A percentile compares a stretch with the other conserved stretches of the same genome.
These are phyloP conservation scores for Alternaria gaisen DNA, from an alignment of 2,329 filamentous ascomycete genomes.

Conservation along the genomic window DNA sequence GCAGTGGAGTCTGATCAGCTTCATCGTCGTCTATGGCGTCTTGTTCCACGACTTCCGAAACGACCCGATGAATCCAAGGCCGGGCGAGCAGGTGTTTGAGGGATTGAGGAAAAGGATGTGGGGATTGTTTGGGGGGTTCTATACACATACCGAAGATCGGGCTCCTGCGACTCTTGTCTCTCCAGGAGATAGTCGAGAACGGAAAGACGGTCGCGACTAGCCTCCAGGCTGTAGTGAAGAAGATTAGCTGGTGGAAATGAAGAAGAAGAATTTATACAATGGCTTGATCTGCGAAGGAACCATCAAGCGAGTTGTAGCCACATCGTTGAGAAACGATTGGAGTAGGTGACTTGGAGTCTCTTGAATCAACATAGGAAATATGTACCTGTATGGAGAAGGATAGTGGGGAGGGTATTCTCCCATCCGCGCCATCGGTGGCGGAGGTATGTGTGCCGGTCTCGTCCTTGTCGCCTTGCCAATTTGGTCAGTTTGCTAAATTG, in stretches of 20 bases:
- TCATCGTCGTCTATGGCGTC: slow-evolving; percentile 64
- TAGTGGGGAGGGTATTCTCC: background rate
- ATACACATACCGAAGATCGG: slow-evolving; percentile 38
- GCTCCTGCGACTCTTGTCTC: slow-evolving; percentile 5
- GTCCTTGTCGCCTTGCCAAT: background rate
- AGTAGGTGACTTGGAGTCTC: background rate
- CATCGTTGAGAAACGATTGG: background rate
- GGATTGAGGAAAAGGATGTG: slow-evolving; percentile 39
- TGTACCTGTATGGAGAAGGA: background rate
- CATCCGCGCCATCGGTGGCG: background rate
- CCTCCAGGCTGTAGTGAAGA: background rate
- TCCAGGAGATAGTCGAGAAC: slow-evolving; percentile 6
- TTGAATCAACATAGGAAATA: background rate
- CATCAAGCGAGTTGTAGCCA: background rate
- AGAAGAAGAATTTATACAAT: slow-evolving; percentile 1
- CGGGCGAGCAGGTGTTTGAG: slow-evolving; percentile 44
- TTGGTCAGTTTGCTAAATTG: background rate
- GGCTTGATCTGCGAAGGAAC: background rate
- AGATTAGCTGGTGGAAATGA: background rate
- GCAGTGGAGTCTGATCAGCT: slow-evolving; percentile 62
- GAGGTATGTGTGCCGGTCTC: background rate
- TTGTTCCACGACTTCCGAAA: slow-evolving; percentile 67
- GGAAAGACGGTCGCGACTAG: slow-evolving; percentile 1
- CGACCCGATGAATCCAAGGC: slow-evolving; percentile 44
- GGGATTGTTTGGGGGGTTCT: slow-evolving; percentile 37